Conservation (phyloP, 1,139 yeast species). For the Candida sp. region DNA sequence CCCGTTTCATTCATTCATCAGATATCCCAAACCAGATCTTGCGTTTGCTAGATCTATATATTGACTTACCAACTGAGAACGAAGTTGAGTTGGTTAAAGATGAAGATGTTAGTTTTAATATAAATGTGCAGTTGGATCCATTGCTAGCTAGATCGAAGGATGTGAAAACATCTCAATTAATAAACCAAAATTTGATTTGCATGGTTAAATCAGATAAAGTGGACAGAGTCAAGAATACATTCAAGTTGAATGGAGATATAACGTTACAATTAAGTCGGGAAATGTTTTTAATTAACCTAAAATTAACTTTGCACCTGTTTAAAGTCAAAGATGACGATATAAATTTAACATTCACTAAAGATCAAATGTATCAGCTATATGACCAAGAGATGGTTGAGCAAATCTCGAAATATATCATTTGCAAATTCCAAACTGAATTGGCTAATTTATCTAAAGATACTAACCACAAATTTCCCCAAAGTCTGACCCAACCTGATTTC, state of each 20-base stretch:
- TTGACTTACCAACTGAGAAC: neutral
- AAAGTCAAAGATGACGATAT: conserved; percentile 13
- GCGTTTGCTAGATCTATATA: conserved; percentile 6
- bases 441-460: neutral
- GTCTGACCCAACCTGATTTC: neutral
- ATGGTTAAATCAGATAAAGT: conserved; percentile 22
- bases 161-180: conserved; percentile 29
- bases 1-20: conserved; percentile 39
- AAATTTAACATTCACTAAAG: conserved; percentile 23
- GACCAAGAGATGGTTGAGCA: conserved; percentile 23
- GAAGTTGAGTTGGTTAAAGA: neutral
- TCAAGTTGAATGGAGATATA: neutral
- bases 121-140: conserved; percentile 36
- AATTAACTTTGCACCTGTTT: conserved; percentile 20
- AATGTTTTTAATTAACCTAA: conserved; percentile 31
- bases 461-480: neutral
- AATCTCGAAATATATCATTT: conserved; percentile 24
- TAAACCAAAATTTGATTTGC: conserved; percentile 32
- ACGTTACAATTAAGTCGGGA: conserved; percentile 14
- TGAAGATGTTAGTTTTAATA: conserved; percentile 15
- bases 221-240: neutral
- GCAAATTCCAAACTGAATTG: neutral
- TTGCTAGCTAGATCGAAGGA: conserved; percentile 26
- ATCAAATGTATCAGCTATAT: conserved; percentile 31
- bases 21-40: conserved; percentile 25